Base-by-base conservation (phyloP, 768 basidiomycete species). In the Lactarius deliciosus region DNA sequence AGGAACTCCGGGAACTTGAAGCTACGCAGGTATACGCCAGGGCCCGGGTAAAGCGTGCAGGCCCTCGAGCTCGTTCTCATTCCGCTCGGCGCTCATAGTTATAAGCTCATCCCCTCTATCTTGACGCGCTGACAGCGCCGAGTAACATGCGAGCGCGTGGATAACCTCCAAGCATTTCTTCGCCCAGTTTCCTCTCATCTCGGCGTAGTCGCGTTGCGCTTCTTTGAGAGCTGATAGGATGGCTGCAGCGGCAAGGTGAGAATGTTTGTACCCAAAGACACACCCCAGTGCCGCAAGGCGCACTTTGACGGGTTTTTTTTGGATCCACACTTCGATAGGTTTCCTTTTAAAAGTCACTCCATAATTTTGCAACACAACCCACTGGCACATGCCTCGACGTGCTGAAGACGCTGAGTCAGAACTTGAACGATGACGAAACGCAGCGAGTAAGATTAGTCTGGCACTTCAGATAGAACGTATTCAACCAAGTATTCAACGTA, bases 1-100 rank as follows among this genome's bases (percentile, higher is more conserved):
- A 94, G 74, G 69, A 91, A 89, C 72, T 94, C 92, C 0, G 92
- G 92, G 74, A n/a, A n/a, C n/a, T n/a, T n/a, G n/a, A 94, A 94
- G 60, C 89, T 92, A 54, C 92, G 81, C 65, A 94, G 75, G 72
- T 90, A 92, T 1, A 92, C 80, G 0, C 82, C 85, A 16, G 89
- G n/a, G n/a, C n/a, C n/a, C n/a, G n/a, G n/a, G 79, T 10, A 94
- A 77, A 6, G 83, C 77, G 59, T 85, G 84, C 10, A 91, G 71
- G 0, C 85, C 87, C 9, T 85, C 88, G 56, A 91, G 75, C 70
- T 91, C 91, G 71, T 92, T 92, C 64, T 71, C 79, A 68, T 38
- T 82, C 55, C 77, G 71, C 38, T 77, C 77, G 3, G 78, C 72
- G 5, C 87, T 81, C 15, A 81, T 79, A 2, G 77, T 76, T 66